Base-by-base conservation (phyloP, 2,329 filamentous ascomycete genomes). In the Madurella mycetomatis region DNA sequence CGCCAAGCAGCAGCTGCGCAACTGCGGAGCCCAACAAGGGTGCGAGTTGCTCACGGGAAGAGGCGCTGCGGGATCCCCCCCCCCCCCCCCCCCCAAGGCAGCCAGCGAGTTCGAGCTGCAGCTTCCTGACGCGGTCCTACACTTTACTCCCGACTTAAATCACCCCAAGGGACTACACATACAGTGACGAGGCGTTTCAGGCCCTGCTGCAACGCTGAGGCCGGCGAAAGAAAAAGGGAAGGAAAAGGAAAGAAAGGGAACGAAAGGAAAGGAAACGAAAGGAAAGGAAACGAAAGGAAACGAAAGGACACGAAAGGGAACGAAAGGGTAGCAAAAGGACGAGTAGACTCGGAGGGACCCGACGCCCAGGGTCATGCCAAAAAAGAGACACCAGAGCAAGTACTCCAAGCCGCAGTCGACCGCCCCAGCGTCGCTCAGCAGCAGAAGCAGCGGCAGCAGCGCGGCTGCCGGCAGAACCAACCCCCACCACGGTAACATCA, bases 361-460 rank as follows among this genome's bases (percentile, higher is more conserved):
- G 7, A 18, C 39, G 32, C 17, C 30, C 32, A 42, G 44, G 52
- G 56, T 58, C 45, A 86, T 86, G 83, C 80, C 83, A 70, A 85
- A 84, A 75, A 85, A 84, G 76, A 76, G 80, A 69, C 77, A 78
- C 53, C 73, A 77, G 61, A 64, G 70, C 63, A 74, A 73, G 64
- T 82, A 79, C 63, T 80, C 81, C 60, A 85, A 84, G 68, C 82
- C 82, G 61, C 76, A 72, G 63, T 78, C 77, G 57, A 79, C 80
- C 62, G 76, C 75, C 31, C 76, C 80, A 60, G 74, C 77, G 51
- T 76, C 76, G 56, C 69, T 79, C 51, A 70, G 68, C 58, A 71
- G 72, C 50, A 72, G n/a, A n/a, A n/a, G n/a, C n/a, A n/a, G n/a
- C n/a, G n/a, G n/a, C n/a, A n/a, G n/a, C n/a, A n/a, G n/a, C n/a